Base-by-base conservation (phyloP, 179 eudicot species). In the Gypsophila paniculata region DNA sequence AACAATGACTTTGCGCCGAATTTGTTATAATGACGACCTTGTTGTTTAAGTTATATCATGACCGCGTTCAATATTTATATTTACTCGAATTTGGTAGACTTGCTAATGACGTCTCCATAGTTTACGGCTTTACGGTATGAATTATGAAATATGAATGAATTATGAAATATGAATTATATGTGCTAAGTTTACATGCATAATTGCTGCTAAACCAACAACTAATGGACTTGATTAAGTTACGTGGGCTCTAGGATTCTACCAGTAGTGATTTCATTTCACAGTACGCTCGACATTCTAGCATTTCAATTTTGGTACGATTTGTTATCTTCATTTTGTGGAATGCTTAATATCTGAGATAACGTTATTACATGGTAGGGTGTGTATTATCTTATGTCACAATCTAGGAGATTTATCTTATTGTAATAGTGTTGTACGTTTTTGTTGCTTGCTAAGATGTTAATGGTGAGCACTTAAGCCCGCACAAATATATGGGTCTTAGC, bases 341-440 rank as follows among this genome's bases (percentile, higher is more conserved):
- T 71, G 66, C 64, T 54, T 49, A 38, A 54, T 80, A 69, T 73
- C 75, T 72, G 36, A 72, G 75, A 76, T 76, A 72, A 64, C 74
- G 68, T 70, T 58, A 51, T 54, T 26, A 22, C 32, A 48, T 66
- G 74, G 79, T 68, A 60, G 71, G 79, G 72, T 19, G 66, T 68
- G 44, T 55, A 69, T 76, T 64, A 80, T 80, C 79, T 72, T 4
- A 29, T 13, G 74, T 80, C 77, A 6, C 77, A 70, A 80, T 80
- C 80, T 68, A 61, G 60, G 48, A 39, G 69, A 73, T 68, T 60
- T 42, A 72, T 66, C 69, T 34, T 61, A 38, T 25, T 65, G 72
- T 72, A 69, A 72, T 39, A 72, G 63, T 38, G 58, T 72, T 71
- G 79, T 80, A 76, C 77, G 26, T 44, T 73, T 76, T 76, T 69